Evolutionary conservation across 2,329 filamentous ascomycete species (phyloP), one percentile per base, ranked within the genome.

Genomic region (Emergomyces orientalis): DNA sequence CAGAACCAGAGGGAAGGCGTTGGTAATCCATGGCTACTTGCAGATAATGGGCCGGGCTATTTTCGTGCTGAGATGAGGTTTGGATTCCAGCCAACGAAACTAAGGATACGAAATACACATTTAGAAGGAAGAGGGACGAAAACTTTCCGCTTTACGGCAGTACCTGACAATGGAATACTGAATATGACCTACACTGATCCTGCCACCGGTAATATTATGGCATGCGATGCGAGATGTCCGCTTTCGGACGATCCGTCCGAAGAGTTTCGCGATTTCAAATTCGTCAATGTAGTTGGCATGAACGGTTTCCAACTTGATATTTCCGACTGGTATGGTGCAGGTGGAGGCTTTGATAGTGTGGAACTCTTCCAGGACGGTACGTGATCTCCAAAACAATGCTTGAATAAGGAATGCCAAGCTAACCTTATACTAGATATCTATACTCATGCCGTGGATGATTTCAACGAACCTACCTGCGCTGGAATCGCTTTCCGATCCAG

Each of bases 81-180:
- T 71, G 88, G 86, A 17, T 97, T 96, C 73, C 81, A 87, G 67
- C 95, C 94, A 1, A 93, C 91, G 11, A 95, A 91, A 74, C 77
- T 99, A 64, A 86, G 91, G 61, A 79, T 99, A 30, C 91, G 89
- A 80, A 99, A 99, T 76, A 94, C 93, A 2, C 86, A 89, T 68
- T 82, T 86, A 60, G 86, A 94, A 69, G 91, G 89, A 60, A 87
- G 91, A 67, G 92, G 94, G 37, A 96, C 92, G 37, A 89, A 90
- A 77, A 89, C 88, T 0, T 99, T 90, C 78, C 86, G 91, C 63
- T 95, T 91, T 72, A 90, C 90, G 27, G 90, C 91, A 22, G 79
- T 93, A 63, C 92, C 93, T 5, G 85, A 93, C 70, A 87, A 89
- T 66, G 94, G 94, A 60, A 97, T 99, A 73, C 90, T 99, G 86